Evolutionary conservation across 2,329 filamentous ascomycete genomes (phyloP), one percentile per base, ranked within the genome.

Genomic region (Talaromyces pinophilus): DNA sequence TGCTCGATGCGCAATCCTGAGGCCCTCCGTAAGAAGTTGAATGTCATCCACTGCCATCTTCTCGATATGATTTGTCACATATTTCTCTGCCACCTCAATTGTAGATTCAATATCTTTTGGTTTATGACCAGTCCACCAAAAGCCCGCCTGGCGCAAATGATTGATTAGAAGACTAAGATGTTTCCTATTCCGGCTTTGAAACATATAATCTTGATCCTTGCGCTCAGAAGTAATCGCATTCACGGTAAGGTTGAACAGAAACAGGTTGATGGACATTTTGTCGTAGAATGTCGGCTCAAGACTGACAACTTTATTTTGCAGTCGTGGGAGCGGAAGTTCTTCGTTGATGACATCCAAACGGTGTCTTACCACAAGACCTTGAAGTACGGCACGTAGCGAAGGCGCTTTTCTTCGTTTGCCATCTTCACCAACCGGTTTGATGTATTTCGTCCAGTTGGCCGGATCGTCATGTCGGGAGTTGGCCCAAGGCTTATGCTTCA

Each of bases 191-290:
- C 85, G 87, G 0, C 87, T 85, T 71, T 97, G 91, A 71, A 97
- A 97, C 69, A 98, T 90, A 74, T 97, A 97, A 75, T 97, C 93
- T 64, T 86, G 83, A 71, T 94, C 94, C 0, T 86, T 88, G 11
- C 93, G 84, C 73, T 97, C 92, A 5, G 93, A 97, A 28, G 93
- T 93, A 0, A 98, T 88, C 0, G 92, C 88, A 74, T 98, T 98
- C 70, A 92, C 89, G 1, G 91, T 89, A 57, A 97, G 87, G 74
- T 92, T 88, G 78, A 95, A 90, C 0, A 92, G 86, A 73, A 97
- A 97, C 0, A 96, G 79, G 70, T 97, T 97, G 30, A 93, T 83
- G 0, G 90, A 92, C 10, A 97, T 77, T 72, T 89, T 92, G 76
- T 97, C 93, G 73, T 94, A 92, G 72, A 89, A 92, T 0, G 90